Percentiles rank a stretch among this genome's conserved stretches.
Evolutionary conservation across 1,284 basidiomycete genomes (phyloP).

Genomic region (Cutaneotrichosporon cutaneum): DNA sequence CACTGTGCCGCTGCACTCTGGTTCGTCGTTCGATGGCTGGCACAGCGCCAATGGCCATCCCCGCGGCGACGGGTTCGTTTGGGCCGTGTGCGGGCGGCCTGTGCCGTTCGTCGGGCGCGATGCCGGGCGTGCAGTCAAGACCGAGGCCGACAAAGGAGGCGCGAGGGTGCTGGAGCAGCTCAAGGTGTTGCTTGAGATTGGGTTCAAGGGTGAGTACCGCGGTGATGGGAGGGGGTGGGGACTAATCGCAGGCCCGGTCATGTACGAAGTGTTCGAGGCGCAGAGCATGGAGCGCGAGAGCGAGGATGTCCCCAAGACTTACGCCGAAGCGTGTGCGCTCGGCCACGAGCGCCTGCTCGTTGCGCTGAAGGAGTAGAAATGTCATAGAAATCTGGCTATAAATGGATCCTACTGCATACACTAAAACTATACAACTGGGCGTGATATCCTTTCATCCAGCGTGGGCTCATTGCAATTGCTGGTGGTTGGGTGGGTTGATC

Average conservation of each 20-base stretch:
- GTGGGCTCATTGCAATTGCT: background rate
- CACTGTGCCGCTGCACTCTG: conserved; percentile 1
- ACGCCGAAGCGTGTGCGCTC: conserved; percentile 6
- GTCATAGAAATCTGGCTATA: background rate
- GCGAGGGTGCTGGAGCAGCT: conserved; percentile 18
- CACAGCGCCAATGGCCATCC: background rate
- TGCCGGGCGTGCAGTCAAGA: conserved; percentile 7
- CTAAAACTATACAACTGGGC: background rate
- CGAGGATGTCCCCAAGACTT: background rate
- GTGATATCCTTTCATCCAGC: too few relatives aligned
- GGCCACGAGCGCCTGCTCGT: background rate
- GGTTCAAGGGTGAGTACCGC: conserved; percentile 21
- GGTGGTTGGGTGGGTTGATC: background rate
- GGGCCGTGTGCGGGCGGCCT: conserved; percentile 21
- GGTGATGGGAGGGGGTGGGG: background rate
- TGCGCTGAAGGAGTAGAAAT: background rate
- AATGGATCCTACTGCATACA: background rate
- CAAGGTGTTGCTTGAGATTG: conserved; percentile 19
- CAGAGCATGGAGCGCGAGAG: conserved; percentile 10
- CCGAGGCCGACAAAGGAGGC: conserved; percentile 9
- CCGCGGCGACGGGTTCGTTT: conserved; percentile 15
- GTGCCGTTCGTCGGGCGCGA: conserved; percentile 17
- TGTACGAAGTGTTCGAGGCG: conserved; percentile 17
- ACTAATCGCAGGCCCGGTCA: conserved; percentile 8
- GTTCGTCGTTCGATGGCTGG: conserved; percentile 19